Evolutionary conservation across 2,329 filamentous ascomycete genomes (phyloP).

Genomic region (Calonectria naviculata): DNA sequence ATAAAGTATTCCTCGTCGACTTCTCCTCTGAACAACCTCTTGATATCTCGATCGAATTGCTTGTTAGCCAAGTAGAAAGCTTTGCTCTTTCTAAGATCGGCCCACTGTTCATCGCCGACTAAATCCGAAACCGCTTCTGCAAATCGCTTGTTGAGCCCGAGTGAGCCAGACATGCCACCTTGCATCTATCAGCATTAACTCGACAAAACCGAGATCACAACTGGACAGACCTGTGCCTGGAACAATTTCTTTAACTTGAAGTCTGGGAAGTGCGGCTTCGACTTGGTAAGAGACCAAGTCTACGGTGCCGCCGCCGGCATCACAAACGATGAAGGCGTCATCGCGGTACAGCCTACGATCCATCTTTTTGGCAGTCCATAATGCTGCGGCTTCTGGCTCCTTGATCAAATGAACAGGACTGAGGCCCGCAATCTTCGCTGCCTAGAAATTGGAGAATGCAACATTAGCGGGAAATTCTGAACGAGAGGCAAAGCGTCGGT

Average conservation of each 20-base stretch:
- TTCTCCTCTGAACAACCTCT: conserved; percentile 28
- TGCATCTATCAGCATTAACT: neutral
- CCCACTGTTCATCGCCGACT: conserved; percentile 28
- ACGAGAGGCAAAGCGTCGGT: neutral
- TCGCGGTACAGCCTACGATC: conserved; percentile 5
- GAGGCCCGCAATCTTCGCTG: conserved; percentile 23
- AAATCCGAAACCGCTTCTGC: conserved; percentile 24
- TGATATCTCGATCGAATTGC: conserved; percentile 33
- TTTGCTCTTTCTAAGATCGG: conserved; percentile 9
- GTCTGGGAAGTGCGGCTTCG: conserved; percentile 29
- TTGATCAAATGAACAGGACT: conserved; percentile 28
- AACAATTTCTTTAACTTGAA: conserved; percentile 37
- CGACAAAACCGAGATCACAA: too few species aligned
- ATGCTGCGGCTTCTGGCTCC: conserved; percentile 31
- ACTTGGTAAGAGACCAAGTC: conserved; percentile 48
- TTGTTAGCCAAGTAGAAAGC: conserved; percentile 22
- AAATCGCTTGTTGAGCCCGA: conserved; percentile 36
- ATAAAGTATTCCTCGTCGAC: conserved; percentile 24
- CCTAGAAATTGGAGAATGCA: conserved; percentile 2
- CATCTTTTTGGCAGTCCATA: conserved; percentile 23
- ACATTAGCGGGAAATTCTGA: neutral
- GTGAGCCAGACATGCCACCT: conserved; percentile 38
- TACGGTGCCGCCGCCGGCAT: conserved; percentile 40
- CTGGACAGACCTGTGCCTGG: conserved; percentile 34
- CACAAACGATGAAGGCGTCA: conserved; percentile 38